Evolutionary conservation across 225 moss, liverwort and hornwort species (phyloP).

Genomic region (Straminergon stramineum): DNA sequence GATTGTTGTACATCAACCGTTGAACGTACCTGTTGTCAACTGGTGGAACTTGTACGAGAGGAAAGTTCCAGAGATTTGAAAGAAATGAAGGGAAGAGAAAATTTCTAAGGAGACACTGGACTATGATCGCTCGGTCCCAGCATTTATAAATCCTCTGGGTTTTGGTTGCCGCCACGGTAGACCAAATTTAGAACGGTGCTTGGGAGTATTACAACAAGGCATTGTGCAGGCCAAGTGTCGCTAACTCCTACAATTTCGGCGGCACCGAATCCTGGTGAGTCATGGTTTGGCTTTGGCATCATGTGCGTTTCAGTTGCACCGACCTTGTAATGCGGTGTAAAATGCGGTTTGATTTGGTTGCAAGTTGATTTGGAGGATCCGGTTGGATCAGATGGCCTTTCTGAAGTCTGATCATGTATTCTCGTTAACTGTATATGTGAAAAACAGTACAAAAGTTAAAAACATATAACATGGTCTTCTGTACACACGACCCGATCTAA

Average conservation of each 20-base stretch:
- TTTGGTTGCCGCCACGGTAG: background rate
- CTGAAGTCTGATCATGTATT: background rate
- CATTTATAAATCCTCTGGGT: background rate
- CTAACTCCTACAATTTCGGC: background rate
- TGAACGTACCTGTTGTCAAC: background rate
- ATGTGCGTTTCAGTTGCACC: background rate
- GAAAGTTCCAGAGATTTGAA: background rate
- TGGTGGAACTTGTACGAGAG: background rate
- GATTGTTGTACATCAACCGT: background rate
- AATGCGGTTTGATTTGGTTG: background rate
- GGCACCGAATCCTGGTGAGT: background rate
- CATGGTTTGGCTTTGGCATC: background rate
- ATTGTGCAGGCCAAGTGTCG: conserved; percentile 14
- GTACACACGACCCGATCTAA: background rate
- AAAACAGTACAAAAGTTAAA: background rate
- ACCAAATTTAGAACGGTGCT: background rate
- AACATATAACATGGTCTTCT: background rate
- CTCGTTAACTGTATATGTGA: background rate
- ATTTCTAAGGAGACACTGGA: background rate
- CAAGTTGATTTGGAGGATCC: background rate
- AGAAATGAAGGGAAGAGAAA: background rate
- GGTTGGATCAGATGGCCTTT: background rate
- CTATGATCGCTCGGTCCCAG: too few relatives aligned
- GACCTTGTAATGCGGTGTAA: background rate
- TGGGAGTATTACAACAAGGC: background rate